Conservation (phyloP, 495 filamentous ascomycete genomes). For the Talaromyces adpressus region DNA sequence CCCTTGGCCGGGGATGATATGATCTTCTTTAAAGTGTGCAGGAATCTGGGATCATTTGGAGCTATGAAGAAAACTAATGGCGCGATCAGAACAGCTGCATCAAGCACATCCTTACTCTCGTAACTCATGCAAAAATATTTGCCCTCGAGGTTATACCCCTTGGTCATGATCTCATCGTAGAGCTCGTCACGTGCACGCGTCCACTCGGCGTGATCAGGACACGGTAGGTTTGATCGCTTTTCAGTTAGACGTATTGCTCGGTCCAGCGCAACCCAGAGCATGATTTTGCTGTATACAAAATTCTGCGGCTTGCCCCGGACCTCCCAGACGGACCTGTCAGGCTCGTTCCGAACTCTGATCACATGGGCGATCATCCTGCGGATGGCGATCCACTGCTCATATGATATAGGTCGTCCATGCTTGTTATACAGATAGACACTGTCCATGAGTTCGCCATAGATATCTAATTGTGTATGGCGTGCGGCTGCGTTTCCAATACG, state of each 20-base stretch:
- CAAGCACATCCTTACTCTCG: conserved; percentile 58
- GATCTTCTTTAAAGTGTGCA: conserved; percentile 61
- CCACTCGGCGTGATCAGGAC: conserved; percentile 58
- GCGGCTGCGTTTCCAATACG: conserved; percentile 68
- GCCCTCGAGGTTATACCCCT: conserved; percentile 56
- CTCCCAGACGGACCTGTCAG: conserved; percentile 77
- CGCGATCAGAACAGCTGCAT: conserved; percentile 64
- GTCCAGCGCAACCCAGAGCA: conserved; percentile 72
- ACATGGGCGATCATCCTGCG: conserved; percentile 50
- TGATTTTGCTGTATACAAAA: conserved; percentile 67
- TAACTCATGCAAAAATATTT: conserved; percentile 65
- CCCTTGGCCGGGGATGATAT: conserved; percentile 61
- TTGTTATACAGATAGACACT: conserved; percentile 72
- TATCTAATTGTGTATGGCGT: conserved; percentile 67
- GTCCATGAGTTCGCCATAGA: conserved; percentile 71
- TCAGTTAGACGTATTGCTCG: conserved; percentile 65
- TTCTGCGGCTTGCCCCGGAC: conserved; percentile 64
- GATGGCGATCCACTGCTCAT: conserved; percentile 60
- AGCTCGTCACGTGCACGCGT: conserved; percentile 52
- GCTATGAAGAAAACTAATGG: conserved; percentile 70
- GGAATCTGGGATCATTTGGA: conserved; percentile 64
- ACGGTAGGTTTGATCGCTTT: conserved; percentile 58
- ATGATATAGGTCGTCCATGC: conserved; percentile 64
- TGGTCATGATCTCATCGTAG: conserved; percentile 67
- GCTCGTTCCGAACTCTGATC: conserved; percentile 37